Evolutionary conservation across 1,139 yeast genomes (phyloP).

Genomic region (Hyphopichia fennica): DNA sequence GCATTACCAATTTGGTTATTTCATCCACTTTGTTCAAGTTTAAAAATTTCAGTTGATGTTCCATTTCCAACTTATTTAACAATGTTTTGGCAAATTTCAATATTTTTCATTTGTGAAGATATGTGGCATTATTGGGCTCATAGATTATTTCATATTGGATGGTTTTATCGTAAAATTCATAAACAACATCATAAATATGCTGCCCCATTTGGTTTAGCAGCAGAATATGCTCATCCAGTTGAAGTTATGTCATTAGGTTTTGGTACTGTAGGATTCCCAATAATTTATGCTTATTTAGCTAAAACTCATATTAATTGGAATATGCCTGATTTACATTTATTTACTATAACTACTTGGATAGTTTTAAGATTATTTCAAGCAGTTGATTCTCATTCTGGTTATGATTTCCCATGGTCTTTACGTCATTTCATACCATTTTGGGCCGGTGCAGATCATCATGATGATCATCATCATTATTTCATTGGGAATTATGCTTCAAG

Average conservation of each 20-base stretch:
- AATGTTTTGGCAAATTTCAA: constrained; percentile 61
- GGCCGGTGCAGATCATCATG: constrained; percentile 99
- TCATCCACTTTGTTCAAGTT: constrained; percentile 80
- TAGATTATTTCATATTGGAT: constrained; percentile 81
- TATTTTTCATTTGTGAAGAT: constrained; percentile 85
- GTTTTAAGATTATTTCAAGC: constrained; percentile 90
- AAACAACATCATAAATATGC: constrained; percentile 97
- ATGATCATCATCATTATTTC: constrained; percentile 92
- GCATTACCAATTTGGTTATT: constrained; percentile 95
- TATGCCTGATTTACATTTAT: constrained; percentile 71
- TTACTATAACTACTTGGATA: constrained; percentile 86
- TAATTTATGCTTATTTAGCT: constrained; percentile 50
- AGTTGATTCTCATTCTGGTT: constrained; percentile 94
- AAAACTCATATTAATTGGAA: constrained; percentile 37
- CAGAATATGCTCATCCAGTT: constrained; percentile 94
- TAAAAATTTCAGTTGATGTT: constrained; percentile 73
- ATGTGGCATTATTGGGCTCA: constrained; percentile 97
- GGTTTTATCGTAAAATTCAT: constrained; percentile 86
- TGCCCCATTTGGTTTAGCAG: constrained; percentile 94
- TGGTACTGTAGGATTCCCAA: constrained; percentile 94
- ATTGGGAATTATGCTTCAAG: constrained; percentile 91
- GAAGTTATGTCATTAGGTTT: constrained; percentile 89
- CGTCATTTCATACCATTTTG: constrained; percentile 90
- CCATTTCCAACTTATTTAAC: constrained; percentile 74
- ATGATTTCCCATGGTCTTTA: constrained; percentile 95